A percentile compares a stretch with the other conserved stretches of the same genome.
phyloP scores from a whole-genome alignment of 441 rosid species.

The Populus hybrid region DNA sequence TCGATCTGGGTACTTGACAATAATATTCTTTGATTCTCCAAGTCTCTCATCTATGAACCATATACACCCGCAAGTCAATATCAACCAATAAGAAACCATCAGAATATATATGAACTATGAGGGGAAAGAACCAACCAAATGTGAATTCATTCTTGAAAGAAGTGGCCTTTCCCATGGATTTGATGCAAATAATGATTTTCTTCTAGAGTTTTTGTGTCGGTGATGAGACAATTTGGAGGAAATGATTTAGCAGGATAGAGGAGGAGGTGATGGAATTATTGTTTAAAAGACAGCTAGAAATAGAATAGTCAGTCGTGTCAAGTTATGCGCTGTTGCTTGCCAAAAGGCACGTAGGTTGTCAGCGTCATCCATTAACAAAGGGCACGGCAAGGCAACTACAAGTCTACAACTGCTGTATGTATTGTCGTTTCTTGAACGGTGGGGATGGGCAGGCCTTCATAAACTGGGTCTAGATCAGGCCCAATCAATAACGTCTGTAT shows the following conservation, averaged over 20 bases:
- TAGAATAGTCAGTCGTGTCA: neutral
- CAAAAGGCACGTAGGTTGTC: neutral
- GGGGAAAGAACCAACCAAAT: neutral
- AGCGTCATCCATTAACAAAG: neutral
- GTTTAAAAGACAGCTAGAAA: neutral
- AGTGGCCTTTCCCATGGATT: constrained; percentile 12
- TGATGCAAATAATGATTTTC: neutral
- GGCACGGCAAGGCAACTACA: neutral
- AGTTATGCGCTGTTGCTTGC: neutral
- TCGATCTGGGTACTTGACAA: constrained; percentile 38
- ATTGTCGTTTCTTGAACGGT: neutral
- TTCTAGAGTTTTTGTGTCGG: neutral
- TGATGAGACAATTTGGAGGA: neutral
- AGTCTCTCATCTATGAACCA: constrained; percentile 30
- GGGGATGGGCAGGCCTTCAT: neutral
- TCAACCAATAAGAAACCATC: neutral
- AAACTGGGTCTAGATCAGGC: neutral
- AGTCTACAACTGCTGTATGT: neutral
- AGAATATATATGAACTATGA: neutral
- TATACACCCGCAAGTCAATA: neutral
- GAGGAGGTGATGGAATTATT: neutral
- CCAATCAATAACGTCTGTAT: neutral
- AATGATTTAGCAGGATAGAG: neutral
- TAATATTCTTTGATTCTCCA: constrained; percentile 35
- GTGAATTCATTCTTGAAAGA: constrained; percentile 13